A percentile compares a stretch with the other conserved stretches of the same genome.
Evolutionary conservation across 2,329 filamentous ascomycete genomes (phyloP).

Genomic region (Alternaria angustiovoidea): DNA sequence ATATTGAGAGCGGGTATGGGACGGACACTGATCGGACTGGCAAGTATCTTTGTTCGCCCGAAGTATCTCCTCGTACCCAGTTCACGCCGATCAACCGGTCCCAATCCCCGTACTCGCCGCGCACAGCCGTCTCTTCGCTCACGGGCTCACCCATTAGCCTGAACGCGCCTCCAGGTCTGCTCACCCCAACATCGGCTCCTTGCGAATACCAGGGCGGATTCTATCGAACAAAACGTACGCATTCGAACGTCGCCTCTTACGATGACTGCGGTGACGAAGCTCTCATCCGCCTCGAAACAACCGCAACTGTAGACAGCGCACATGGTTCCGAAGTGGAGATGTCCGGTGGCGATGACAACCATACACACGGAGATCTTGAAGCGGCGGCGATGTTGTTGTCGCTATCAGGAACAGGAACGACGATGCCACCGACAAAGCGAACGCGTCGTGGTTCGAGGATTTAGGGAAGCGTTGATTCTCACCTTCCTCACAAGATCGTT

Average conservation of each 20-base stretch:
- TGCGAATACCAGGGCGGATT: constrained; percentile 12
- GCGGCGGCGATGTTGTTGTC: constrained; percentile 49
- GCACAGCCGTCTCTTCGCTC: constrained; percentile 17
- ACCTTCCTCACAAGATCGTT: constrained; percentile 1
- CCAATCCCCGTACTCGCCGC: constrained; percentile 21
- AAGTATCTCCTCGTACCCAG: constrained; percentile 49
- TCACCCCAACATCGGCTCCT: constrained; percentile 27
- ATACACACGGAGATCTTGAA: constrained; percentile 37
- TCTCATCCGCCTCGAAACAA: constrained; percentile 15
- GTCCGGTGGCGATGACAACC: constrained; percentile 10
- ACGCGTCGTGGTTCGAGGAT: constrained; percentile 39
- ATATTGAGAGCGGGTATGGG: constrained; percentile 53
- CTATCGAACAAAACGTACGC: constrained; percentile 37
- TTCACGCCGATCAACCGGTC: constrained; percentile 54
- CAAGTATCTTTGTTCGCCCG: constrained; percentile 50
- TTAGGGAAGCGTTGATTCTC: constrained; percentile 17
- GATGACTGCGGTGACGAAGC: constrained; percentile 6
- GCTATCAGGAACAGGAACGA: constrained; percentile 35
- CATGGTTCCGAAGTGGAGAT: constrained; percentile 4
- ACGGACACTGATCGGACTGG: constrained; percentile 53
- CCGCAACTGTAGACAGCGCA: constrained; percentile 11
- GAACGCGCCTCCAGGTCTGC: constrained; percentile 8
- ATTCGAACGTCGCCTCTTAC: constrained; percentile 32
- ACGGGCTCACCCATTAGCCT: constrained; percentile 20
- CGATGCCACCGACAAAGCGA: constrained; percentile 37